phyloP scores from a whole-genome alignment of 106 monocot genomes.

The Apostasia ramifera region DNA sequence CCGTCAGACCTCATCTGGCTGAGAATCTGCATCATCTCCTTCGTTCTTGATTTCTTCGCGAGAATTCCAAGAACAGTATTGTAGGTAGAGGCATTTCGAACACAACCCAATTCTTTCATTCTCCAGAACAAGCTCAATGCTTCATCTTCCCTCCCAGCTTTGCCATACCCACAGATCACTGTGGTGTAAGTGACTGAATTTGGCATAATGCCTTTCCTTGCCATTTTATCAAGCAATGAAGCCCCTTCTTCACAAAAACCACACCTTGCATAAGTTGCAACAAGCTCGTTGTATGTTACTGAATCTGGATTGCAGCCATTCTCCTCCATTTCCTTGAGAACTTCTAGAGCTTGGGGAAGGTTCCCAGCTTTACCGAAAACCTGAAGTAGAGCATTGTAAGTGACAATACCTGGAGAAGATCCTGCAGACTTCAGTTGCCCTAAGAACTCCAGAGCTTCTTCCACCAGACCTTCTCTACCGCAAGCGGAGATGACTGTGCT shows the following conservation, averaged over 20 bases:
- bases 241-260: slow-evolving; percentile 66
- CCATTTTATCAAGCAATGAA: slow-evolving; percentile 61
- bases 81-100: slow-evolving; percentile 76
- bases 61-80: slow-evolving; percentile 77
- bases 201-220: slow-evolving; percentile 54
- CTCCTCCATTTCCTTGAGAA: slow-evolving; percentile 85
- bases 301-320: slow-evolving; percentile 45
- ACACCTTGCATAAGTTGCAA: slow-evolving; percentile 65
- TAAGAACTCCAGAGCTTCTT: slow-evolving; percentile 70
- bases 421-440: slow-evolving; percentile 39
- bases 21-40: slow-evolving; percentile 64
- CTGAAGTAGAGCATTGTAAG: slow-evolving; percentile 77
- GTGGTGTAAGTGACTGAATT: slow-evolving; percentile 82
- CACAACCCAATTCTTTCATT: slow-evolving; percentile 65
- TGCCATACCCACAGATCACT: slow-evolving; percentile 76
- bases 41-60: slow-evolving; percentile 63
- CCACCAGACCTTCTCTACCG: slow-evolving; percentile 66
- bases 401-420: slow-evolving; percentile 54
- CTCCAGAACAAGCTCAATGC: slow-evolving; percentile 45
- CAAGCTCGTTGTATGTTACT: slow-evolving; percentile 85
- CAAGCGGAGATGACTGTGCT: slow-evolving; percentile 87
- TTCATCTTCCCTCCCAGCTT: slow-evolving; percentile 55
- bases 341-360: slow-evolving; percentile 33
- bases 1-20: slow-evolving; percentile 71
- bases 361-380: slow-evolving; percentile 84